phyloP scores from a whole-genome alignment of 129 eudicot genomes.

The Deinandra increscens region DNA sequence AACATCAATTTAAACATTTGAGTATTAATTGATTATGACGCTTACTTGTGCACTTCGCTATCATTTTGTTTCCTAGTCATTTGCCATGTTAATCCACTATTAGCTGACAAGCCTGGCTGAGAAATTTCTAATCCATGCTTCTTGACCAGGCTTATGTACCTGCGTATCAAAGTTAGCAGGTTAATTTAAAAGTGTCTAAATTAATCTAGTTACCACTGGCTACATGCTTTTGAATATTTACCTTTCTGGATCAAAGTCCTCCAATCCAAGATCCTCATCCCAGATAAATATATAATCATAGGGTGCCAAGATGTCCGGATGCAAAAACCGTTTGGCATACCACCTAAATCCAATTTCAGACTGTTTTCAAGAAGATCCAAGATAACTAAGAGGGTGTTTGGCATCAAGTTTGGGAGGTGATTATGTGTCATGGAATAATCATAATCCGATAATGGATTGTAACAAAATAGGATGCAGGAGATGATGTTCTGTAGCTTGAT shows the following conservation, averaged over 20 bases:
- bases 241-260: conserved; percentile 51
- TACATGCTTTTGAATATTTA: conserved; percentile 1
- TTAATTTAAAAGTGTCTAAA: conserved; percentile 4
- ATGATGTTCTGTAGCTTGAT: neutral
- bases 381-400: conserved; percentile 2
- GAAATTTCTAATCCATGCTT: conserved; percentile 54
- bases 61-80: conserved; percentile 40
- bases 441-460: too few species aligned
- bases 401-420: neutral
- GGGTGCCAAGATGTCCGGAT: conserved; percentile 50
- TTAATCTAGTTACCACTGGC: neutral
- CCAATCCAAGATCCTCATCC: conserved; percentile 67
- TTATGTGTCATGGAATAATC: neutral
- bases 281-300: conserved; percentile 57
- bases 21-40: neutral
- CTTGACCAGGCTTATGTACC: conserved; percentile 43
- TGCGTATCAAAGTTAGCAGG: conserved; percentile 2
- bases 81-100: conserved; percentile 46
- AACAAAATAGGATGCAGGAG: neutral
- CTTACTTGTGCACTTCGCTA: conserved; percentile 50
- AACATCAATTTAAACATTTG: neutral
- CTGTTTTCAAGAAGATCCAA: neutral
- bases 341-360: conserved; percentile 40
- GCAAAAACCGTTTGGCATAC: conserved; percentile 60
- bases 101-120: conserved; percentile 55